Conservation (phyloP, 352 stramenopile genomes). For the Globisporangium mamillatum region DNA sequence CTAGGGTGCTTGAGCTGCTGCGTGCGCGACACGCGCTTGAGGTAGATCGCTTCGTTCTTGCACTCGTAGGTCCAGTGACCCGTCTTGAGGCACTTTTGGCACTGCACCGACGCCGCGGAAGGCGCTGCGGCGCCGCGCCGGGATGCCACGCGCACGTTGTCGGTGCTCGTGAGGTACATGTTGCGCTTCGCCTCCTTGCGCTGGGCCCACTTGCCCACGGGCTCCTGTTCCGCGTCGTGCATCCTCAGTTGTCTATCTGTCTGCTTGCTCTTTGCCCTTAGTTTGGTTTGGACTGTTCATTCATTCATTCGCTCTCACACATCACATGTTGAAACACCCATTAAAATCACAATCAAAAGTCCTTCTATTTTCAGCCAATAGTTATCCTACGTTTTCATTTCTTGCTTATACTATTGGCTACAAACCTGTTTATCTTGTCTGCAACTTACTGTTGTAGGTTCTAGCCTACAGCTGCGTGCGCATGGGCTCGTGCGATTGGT, state of each 20-base stretch:
- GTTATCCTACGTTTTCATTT: not conserved
- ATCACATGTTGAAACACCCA: not conserved
- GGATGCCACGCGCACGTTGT: constrained; percentile 54
- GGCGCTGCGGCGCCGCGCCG: constrained; percentile 30
- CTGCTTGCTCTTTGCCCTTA: not conserved
- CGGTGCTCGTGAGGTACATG: constrained; percentile 84
- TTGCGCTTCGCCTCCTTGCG: constrained; percentile 75
- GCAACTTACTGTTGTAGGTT: not conserved
- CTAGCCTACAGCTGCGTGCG: constrained; percentile 3
- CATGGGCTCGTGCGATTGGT: constrained; percentile 19
- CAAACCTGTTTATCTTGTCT: constrained; percentile 24
- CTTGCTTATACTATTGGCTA: not conserved
- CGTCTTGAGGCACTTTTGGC: constrained; percentile 77
- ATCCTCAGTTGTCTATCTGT: constrained; percentile 15
- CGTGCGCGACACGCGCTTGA: constrained; percentile 71
- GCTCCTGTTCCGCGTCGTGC: constrained; percentile 37
- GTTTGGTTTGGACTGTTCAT: not conserved
- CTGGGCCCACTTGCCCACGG: constrained; percentile 59
- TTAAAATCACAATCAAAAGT: not conserved
- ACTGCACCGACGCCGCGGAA: constrained; percentile 40
- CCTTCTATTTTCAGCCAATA: not conserved
- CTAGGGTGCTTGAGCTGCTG: constrained; percentile 80
- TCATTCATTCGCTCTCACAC: not conserved
- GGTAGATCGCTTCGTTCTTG: constrained; percentile 82
- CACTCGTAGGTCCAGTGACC: constrained; percentile 89